A percentile compares a stretch with the other conserved stretches of the same genome.
Evolutionary conservation across 768 basidiomycete species (phyloP).

Genomic region (Fomitopsis serialis): DNA sequence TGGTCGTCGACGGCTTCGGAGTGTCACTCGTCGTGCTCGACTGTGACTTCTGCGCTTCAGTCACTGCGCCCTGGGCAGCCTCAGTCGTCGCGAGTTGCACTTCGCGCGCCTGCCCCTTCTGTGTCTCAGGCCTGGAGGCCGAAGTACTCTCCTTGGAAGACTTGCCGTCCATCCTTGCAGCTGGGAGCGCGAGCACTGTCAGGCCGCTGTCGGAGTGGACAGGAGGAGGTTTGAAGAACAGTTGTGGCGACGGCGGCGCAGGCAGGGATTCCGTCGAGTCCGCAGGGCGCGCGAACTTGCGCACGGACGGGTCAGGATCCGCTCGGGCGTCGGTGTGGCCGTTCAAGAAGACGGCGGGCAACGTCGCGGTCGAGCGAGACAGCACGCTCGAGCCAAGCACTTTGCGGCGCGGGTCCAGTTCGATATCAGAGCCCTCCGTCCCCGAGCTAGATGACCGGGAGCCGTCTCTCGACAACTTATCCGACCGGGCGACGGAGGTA

Average conservation of each 20-base stretch:
- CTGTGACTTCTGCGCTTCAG: constrained; percentile 5
- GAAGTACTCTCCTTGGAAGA: neutral
- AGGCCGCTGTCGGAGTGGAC: neutral
- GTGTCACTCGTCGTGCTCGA: constrained; percentile 7
- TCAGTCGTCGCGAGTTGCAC: constrained; percentile 7
- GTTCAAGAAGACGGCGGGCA: constrained; percentile 24
- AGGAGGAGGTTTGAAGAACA: neutral
- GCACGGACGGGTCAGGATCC: constrained; percentile 72
- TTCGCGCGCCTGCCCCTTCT: constrained; percentile 3
- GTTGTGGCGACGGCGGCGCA: constrained; percentile 17
- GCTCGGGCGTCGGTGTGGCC: constrained; percentile 28
- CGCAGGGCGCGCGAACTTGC: constrained; percentile 69
- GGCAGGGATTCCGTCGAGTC: constrained; percentile 71
- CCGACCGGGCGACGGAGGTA: neutral
- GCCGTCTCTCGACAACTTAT: constrained; percentile 9
- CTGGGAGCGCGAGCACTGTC: neutral
- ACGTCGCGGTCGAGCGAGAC: constrained; percentile 27
- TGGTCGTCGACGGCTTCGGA: constrained; percentile 4
- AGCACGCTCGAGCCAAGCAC: constrained; percentile 11
- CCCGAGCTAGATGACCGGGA: constrained; percentile 12
- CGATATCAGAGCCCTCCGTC: constrained; percentile 12
- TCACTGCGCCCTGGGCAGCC: constrained; percentile 11
- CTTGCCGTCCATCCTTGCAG: neutral
- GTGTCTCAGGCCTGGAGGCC: neutral
- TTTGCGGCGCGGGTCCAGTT: constrained; percentile 8